phyloP scores from a whole-genome alignment of 192 early-diverging fungal genomes.

The Coemansia sp. region DNA sequence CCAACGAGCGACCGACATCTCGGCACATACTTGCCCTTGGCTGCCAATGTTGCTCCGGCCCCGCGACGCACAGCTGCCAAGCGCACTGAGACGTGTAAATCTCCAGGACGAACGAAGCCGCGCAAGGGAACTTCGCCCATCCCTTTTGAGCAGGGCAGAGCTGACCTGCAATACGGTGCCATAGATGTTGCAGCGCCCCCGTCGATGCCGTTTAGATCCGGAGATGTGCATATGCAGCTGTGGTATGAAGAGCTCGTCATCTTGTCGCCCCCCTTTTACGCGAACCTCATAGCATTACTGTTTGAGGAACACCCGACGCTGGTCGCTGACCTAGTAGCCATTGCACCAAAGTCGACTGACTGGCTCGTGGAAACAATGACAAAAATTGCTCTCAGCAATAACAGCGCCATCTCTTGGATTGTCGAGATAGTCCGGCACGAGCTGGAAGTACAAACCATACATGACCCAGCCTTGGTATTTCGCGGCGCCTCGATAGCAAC shows the following conservation, averaged over 20 bases:
- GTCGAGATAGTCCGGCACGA: constrained; percentile 37
- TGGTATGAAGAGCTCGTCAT: constrained; percentile 50
- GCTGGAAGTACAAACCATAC: constrained; percentile 23
- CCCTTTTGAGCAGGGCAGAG: background rate
- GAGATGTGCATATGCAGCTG: constrained; percentile 42
- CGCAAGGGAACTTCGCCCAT: background rate
- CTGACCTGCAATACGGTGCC: background rate
- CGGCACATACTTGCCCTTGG: constrained; percentile 21
- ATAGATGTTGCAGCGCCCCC: background rate
- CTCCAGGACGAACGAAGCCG: background rate
- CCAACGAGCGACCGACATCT: constrained; percentile 3
- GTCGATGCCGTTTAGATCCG: constrained; percentile 43
- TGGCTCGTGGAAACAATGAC: constrained; percentile 50
- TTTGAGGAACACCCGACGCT: constrained; percentile 32
- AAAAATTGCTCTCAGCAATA: constrained; percentile 35
- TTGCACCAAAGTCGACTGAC: constrained; percentile 33
- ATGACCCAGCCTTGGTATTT: constrained; percentile 49
- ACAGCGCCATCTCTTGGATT: constrained; percentile 32
- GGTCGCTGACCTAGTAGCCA: constrained; percentile 25
- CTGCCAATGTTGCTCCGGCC: constrained; percentile 1
- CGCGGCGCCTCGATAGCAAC: constrained; percentile 67
- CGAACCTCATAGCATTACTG: constrained; percentile 14
- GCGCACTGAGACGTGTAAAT: background rate
- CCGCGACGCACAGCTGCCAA: background rate
- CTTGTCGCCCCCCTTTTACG: constrained; percentile 21